Base-by-base conservation (phyloP, 257 asterid genomes). In the Solanum tarijense region DNA sequence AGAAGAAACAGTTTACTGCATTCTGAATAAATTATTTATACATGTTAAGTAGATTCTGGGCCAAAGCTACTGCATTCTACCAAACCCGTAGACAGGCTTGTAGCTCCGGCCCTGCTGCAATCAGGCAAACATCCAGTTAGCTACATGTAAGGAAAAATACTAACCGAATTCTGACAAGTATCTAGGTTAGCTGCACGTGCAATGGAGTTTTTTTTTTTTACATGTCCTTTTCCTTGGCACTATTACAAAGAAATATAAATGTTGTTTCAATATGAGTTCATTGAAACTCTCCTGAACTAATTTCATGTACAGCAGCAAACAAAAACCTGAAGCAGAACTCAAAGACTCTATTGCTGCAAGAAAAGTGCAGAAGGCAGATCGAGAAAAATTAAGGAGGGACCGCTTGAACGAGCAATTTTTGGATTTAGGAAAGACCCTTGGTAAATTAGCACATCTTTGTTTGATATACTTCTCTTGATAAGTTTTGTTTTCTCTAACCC, bases 331-430 rank as follows among this genome's bases (percentile, higher is more conserved):
- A 90, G 89, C 93, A 84, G 99, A 94, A 91, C 46, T 88, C 12
- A 96, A 90, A 91, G 96, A 93, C 89, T 85, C 96, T 85, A 71
- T 88, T 84, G 89, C 95, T 87, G 95, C 99, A 81, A 93, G 99
- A 90, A 96, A 94, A 93, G 96, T 94, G 83, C 99, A 96, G 86
- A 97, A 97, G 73, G 99, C 99, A 85, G 99, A 94, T 87, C 98
- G 99, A 25, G 99, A 96, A 92, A 96, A 92, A 89, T 89, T 98
- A 91, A 94, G 99, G 94, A 94, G 99, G 94, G 99, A 96, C 92
- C 99, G 98, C 65, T 89, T 96, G 88, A 98, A 98, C 86, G 99
- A 95, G 88, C 99, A 98, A 87, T 97, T 96, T 90, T 79, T 83
- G 60, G 99, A 97, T 89, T 88, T 97, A 92, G 99, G 99, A 87